These are phyloP conservation scores for Penicillium ochrochloron DNA, from an alignment of 495 filamentous ascomycete genomes.

Conservation along the genomic window DNA sequence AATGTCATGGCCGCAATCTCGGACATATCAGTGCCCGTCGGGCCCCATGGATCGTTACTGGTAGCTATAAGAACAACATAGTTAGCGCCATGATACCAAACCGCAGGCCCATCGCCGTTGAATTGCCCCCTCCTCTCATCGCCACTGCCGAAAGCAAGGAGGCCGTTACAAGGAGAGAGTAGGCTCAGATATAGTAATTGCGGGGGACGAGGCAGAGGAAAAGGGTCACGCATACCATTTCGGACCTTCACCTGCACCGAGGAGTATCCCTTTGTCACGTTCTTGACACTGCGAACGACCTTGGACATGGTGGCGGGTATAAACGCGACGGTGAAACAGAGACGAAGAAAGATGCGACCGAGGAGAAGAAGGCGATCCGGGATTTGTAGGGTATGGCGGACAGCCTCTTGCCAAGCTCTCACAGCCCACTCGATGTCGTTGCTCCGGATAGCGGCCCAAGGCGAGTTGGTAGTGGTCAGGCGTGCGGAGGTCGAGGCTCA, in stretches of 20 bases:
- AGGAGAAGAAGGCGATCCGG: conserved; percentile 19
- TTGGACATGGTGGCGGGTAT: conserved; percentile 76
- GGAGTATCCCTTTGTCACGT: conserved; percentile 99
- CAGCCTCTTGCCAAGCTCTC: conserved; percentile 29
- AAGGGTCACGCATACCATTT: conserved; percentile 74
- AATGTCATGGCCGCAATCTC: conserved; percentile 98
- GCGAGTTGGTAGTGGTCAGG: conserved; percentile 16
- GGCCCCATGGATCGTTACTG: conserved; percentile 99
- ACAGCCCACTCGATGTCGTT: conserved; percentile 28
- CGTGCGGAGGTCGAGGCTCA: conserved; percentile 16
- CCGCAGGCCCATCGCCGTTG: not conserved
- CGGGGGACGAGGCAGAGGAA: not conserved
- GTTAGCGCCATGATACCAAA: conserved; percentile 13
- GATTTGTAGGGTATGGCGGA: conserved; percentile 19
- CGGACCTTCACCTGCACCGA: conserved; percentile 97
- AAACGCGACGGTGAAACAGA: conserved; percentile 17
- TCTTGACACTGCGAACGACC: conserved; percentile 97
- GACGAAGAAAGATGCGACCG: conserved; percentile 10
- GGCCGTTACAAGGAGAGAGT: conserved; percentile 19
- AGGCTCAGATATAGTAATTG: conserved; percentile 3
- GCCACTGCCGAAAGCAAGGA: conserved; percentile 11
- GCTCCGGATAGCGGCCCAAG: conserved; percentile 30
- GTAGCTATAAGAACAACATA: conserved; percentile 64
- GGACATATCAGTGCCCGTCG: conserved; percentile 97
- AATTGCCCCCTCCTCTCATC: not conserved